These are phyloP conservation scores for Aspergillus sp. DNA, from an alignment of 2,329 filamentous ascomycete species.

Conservation along the genomic window DNA sequence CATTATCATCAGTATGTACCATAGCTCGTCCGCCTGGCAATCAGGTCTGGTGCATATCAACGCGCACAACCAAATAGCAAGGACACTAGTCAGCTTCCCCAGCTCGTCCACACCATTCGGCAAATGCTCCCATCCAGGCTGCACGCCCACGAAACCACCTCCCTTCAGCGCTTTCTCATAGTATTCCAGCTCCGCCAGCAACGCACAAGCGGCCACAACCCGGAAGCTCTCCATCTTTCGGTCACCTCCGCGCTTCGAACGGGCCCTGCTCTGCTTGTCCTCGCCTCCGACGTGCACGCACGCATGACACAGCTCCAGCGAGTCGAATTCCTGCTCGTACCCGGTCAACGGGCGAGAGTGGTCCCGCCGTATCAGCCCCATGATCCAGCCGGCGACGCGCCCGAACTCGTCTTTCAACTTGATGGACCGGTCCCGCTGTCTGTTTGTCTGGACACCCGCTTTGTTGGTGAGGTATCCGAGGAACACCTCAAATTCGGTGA, in stretches of 20 bases:
- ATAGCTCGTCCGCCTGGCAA: neutral
- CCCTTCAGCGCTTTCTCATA: slow-evolving; percentile 3
- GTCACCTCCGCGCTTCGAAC: slow-evolving; percentile 1
- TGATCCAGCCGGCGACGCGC: slow-evolving; percentile 11
- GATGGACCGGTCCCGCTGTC: slow-evolving; percentile 34
- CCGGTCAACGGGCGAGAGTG: slow-evolving; percentile 1
- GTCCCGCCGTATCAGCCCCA: slow-evolving; percentile 5
- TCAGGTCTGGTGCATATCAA: too few relatives aligned
- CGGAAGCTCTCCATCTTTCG: slow-evolving; percentile 9
- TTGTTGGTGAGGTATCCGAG: slow-evolving; percentile 49
- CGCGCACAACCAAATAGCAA: too few relatives aligned
- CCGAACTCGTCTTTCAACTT: slow-evolving; percentile 38
- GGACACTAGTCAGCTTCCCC: neutral
- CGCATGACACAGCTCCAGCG: slow-evolving; percentile 10
- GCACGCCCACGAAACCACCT: neutral
- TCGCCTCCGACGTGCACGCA: slow-evolving; percentile 8
- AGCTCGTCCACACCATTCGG: neutral
- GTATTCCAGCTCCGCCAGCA: slow-evolving; percentile 10
- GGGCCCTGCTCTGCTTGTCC: neutral
- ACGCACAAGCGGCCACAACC: slow-evolving; percentile 9
- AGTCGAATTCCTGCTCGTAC: slow-evolving; percentile 3
- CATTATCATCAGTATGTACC: neutral
- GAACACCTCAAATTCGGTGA: slow-evolving; percentile 48
- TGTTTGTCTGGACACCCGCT: slow-evolving; percentile 28
- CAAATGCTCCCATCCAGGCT: neutral